Base-by-base conservation (phyloP, 306 rosid species). In the Phaseolus lunatus region DNA sequence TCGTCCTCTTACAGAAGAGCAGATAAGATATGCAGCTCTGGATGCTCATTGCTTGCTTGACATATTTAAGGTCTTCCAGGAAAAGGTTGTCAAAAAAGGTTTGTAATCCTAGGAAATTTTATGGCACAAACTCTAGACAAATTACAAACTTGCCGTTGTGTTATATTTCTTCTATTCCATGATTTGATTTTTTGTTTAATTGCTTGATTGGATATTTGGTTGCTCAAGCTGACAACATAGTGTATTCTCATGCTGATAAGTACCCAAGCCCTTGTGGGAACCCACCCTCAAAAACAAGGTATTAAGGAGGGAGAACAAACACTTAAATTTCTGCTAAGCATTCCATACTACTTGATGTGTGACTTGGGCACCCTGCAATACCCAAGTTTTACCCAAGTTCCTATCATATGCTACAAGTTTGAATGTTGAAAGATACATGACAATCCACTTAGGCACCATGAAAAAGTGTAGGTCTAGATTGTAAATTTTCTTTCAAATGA, bases 31-130 rank as follows among this genome's bases (percentile, higher is more conserved):
- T 75, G 98, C 98, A 73, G 93, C 98, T 49, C 76, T 84, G 93
- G 98, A 94, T 79, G 96, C 98, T 84, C 96, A 94, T 52, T 92
- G 96, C 91, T 89, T 94, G 93, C 90, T 94, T 3, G 84, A 91
- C 78, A 88, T 94, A 88, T 94, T 90, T 85, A 82, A 83, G 57
- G 66, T 88, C 81, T 92, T 94, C 82, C 81, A 73, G 79, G 84
- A 43, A 80, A 86, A 90, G 80, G 74, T 90, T 89, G 71, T 83
- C 45, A 82, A 82, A 79, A 89, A 85, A 92, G 97, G 98, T 94
- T 80, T 13, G 88, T 82, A 47, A 16, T 80, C 63, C 83, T 37
- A 67, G 54, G 41, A 77, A 58, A 22, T 47, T 78, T 69, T 64
- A 65, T 75, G 56, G 26, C 54, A 11, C 47, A 10, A 39, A 54